Evolutionary conservation across 805 yeast genomes (phyloP).

Genomic region (Debaryomyces tyrocola): DNA sequence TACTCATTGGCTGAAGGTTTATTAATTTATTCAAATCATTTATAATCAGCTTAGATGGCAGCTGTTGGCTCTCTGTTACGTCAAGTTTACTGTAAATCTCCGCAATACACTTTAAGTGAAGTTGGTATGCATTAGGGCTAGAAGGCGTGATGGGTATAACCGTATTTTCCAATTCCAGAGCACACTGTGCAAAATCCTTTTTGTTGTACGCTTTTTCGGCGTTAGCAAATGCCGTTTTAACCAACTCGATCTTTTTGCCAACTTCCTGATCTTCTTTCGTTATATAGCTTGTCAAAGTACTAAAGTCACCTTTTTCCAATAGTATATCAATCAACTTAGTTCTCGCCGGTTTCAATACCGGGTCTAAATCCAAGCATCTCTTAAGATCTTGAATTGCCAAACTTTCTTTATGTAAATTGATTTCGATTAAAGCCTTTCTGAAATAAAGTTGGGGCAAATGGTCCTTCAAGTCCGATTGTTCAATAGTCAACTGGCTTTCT

Average conservation of each 20-base stretch:
- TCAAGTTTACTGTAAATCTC: conserved; percentile 9
- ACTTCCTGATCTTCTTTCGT: conserved; percentile 13
- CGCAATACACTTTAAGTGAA: conserved; percentile 25
- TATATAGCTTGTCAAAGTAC: conserved; percentile 17
- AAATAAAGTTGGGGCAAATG: conserved; percentile 48
- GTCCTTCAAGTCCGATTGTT: conserved; percentile 4
- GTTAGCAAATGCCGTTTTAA: conserved; percentile 13
- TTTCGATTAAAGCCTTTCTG: conserved; percentile 61
- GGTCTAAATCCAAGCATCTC: conserved; percentile 43
- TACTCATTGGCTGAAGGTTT: conserved; percentile 25
- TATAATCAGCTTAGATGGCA: conserved; percentile 17
- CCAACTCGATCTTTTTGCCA: conserved; percentile 13
- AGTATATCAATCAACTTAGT: conserved; percentile 48
- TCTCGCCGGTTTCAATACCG: conserved; percentile 48
- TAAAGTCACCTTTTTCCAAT: conserved; percentile 53
- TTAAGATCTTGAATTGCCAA: conserved; percentile 55
- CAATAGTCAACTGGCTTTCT: conserved; percentile 3
- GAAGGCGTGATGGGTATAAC: conserved; percentile 42
- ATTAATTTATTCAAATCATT: conserved; percentile 26
- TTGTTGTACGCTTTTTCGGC: conserved; percentile 12
- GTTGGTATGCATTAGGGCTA: conserved; percentile 34
- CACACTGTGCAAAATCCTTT: conserved; percentile 15
- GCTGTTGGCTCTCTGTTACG: conserved; percentile 3
- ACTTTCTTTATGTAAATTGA: conserved; percentile 53
- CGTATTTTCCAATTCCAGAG: conserved; percentile 23